A percentile compares a stretch with the other conserved stretches of the same genome.
Evolutionary conservation across 345 rosid species (phyloP).

Genomic region (Physaria fendleri): DNA sequence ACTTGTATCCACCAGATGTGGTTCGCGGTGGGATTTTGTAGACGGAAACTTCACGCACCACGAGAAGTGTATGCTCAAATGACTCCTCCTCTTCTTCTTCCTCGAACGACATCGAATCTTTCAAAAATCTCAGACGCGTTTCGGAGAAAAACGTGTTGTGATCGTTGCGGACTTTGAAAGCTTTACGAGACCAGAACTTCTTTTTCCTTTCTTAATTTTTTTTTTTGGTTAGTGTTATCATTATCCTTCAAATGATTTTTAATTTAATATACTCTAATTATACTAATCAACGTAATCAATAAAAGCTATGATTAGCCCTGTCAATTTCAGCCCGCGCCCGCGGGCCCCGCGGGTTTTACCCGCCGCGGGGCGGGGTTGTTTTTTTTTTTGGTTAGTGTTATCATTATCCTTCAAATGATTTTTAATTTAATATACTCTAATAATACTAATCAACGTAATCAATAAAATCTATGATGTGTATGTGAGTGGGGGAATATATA

Average conservation of each 20-base stretch:
- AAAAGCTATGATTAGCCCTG: too few species aligned
- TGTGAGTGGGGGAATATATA: neutral
- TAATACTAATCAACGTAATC: neutral
- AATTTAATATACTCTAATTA: neutral
- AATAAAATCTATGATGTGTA: neutral
- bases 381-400: neutral
- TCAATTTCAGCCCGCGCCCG: too few species aligned
- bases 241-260: neutral
- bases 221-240: neutral
- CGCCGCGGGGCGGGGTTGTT: too few species aligned
- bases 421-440: neutral
- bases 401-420: neutral
- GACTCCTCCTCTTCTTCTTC: slow-evolving; percentile 89
- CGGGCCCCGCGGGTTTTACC: too few species aligned
- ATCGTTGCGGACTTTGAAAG: slow-evolving; percentile 25
- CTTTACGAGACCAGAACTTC: neutral
- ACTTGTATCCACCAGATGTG: slow-evolving; percentile 95
- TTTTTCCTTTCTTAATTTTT: neutral
- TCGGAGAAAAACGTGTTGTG: slow-evolving; percentile 25
- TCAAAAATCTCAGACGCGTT: neutral
- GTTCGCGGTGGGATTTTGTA: slow-evolving; percentile 93
- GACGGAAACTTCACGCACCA: slow-evolving; percentile 86
- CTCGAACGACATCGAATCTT: slow-evolving; percentile 63
- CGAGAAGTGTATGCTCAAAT: slow-evolving; percentile 87
- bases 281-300: neutral